phyloP scores from a whole-genome alignment of 129 eudicot genomes.

The Saposhnikovia divaricata region DNA sequence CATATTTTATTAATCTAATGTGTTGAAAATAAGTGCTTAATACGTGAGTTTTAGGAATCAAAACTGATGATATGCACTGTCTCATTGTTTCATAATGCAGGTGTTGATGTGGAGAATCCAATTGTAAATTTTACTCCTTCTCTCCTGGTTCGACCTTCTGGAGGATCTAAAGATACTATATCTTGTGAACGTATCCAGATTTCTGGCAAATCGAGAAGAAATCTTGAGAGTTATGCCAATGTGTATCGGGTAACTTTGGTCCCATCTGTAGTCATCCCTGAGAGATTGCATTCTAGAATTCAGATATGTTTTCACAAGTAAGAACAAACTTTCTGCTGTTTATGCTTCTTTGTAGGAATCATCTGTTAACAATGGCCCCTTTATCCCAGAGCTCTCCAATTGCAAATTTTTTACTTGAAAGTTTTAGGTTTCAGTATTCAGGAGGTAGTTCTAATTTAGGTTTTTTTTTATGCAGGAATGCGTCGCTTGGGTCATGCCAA shows the following conservation, averaged over 20 bases:
- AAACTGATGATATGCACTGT: background rate
- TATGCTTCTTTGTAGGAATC: background rate
- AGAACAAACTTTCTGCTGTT: background rate
- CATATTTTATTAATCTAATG: background rate
- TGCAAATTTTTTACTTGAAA: background rate
- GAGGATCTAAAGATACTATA: conserved; percentile 38
- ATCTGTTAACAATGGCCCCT: background rate
- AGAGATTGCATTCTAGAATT: conserved; percentile 53
- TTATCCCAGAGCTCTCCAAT: background rate
- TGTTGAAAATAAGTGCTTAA: background rate
- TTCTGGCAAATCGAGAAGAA: conserved; percentile 52
- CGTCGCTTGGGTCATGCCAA: conserved; percentile 59
- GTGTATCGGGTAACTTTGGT: conserved; percentile 48
- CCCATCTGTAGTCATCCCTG: conserved; percentile 76
- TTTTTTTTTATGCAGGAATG: conserved; percentile 41
- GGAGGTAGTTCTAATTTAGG: background rate
- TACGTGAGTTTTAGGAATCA: background rate
- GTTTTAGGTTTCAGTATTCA: background rate
- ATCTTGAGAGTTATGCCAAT: conserved; percentile 62
- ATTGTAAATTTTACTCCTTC: conserved; percentile 38
- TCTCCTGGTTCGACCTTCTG: conserved; percentile 18
- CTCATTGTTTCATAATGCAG: conserved; percentile 25
- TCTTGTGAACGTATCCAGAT: conserved; percentile 59
- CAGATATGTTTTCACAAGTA: conserved; percentile 74
- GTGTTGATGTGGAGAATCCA: conserved; percentile 48